A percentile compares a stretch with the other conserved stretches of the same genome.
These are phyloP conservation scores for Phytophthora aleatoria DNA, from an alignment of 352 stramenopile species.

Conservation along the genomic window DNA sequence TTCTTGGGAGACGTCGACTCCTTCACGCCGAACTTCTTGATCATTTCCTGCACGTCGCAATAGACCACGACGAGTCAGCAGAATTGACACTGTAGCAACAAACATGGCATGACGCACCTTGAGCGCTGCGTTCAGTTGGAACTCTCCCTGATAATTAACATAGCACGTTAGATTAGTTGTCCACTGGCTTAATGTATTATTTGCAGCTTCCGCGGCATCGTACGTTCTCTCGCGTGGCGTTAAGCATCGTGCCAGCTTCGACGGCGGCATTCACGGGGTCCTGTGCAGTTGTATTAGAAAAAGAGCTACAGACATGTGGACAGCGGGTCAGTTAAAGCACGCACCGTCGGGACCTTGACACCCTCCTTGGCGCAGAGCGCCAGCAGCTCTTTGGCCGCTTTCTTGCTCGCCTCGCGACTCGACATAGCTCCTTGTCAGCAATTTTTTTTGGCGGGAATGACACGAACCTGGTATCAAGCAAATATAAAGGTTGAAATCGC, in stretches of 20 bases:
- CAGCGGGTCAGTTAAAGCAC: not conserved
- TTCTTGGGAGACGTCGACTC: slow-evolving; percentile 46
- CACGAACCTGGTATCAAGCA: too few relatives aligned
- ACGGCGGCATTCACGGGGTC: slow-evolving; percentile 82
- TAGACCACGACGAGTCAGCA: not conserved
- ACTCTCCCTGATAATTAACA: slow-evolving; percentile 53
- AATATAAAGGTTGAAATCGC: too few relatives aligned
- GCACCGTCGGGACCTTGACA: slow-evolving; percentile 80
- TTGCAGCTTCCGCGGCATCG: slow-evolving; percentile 1
- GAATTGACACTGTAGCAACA: not conserved
- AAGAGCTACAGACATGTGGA: not conserved
- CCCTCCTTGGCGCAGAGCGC: slow-evolving; percentile 77
- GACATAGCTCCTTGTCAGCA: slow-evolving; percentile 21
- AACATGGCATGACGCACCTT: slow-evolving; percentile 38
- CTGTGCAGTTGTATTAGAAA: slow-evolving; percentile 23
- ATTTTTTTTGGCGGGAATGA: slow-evolving; percentile 7
- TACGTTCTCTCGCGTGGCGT: slow-evolving; percentile 80
- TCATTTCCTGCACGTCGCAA: slow-evolving; percentile 59
- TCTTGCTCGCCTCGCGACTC: slow-evolving; percentile 40
- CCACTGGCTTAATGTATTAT: not conserved
- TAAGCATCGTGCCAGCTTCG: slow-evolving; percentile 84
- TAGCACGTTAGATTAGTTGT: not conserved
- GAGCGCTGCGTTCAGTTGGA: slow-evolving; percentile 72
- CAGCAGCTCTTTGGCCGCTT: slow-evolving; percentile 80
- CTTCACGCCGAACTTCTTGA: slow-evolving; percentile 77